Evolutionary conservation across 1,284 basidiomycete species (phyloP).

Genomic region (Afroboletus lepidellus): DNA sequence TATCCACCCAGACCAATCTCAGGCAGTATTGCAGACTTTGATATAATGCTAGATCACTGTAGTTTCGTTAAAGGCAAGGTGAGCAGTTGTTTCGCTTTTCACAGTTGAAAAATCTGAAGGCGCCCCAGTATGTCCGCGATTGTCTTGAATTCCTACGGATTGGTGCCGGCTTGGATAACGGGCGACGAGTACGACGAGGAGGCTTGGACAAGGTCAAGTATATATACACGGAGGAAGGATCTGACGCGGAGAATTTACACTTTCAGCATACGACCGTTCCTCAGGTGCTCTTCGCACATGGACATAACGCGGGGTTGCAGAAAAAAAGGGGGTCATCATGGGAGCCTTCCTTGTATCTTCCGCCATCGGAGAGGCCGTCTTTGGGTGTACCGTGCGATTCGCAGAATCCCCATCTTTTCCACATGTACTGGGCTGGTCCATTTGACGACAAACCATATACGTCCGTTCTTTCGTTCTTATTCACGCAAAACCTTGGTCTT

Average conservation of each 20-base stretch:
- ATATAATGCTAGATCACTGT: constrained; percentile 85
- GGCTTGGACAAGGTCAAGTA: constrained; percentile 64
- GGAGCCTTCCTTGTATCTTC: constrained; percentile 39
- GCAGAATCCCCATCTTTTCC: constrained; percentile 67
- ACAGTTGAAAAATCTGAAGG: constrained; percentile 4
- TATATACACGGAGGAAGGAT: constrained; percentile 56
- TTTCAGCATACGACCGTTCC: constrained; percentile 18
- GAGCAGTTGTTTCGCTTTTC: constrained; percentile 18
- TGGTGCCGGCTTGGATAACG: constrained; percentile 65
- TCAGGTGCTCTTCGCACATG: constrained; percentile 26
- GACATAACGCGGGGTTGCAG: constrained; percentile 39
- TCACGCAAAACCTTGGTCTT: constrained; percentile 71
- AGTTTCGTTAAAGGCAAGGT: constrained; percentile 84
- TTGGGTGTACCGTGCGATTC: constrained; percentile 66
- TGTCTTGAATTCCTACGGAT: constrained; percentile 72
- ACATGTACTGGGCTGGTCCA: constrained; percentile 80
- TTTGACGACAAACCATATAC: constrained; percentile 81
- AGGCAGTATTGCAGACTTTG: constrained; percentile 80
- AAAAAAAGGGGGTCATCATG: constrained; percentile 46
- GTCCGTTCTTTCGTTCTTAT: constrained; percentile 71
- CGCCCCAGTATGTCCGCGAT: constrained; percentile 69
- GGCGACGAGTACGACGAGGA: constrained; percentile 54
- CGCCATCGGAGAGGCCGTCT: too few relatives aligned
- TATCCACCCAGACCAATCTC: too few relatives aligned
- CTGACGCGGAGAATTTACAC: constrained; percentile 24